These are phyloP conservation scores for Trichoderma sp. DNA, from an alignment of 2,329 filamentous ascomycete genomes.

Conservation along the genomic window DNA sequence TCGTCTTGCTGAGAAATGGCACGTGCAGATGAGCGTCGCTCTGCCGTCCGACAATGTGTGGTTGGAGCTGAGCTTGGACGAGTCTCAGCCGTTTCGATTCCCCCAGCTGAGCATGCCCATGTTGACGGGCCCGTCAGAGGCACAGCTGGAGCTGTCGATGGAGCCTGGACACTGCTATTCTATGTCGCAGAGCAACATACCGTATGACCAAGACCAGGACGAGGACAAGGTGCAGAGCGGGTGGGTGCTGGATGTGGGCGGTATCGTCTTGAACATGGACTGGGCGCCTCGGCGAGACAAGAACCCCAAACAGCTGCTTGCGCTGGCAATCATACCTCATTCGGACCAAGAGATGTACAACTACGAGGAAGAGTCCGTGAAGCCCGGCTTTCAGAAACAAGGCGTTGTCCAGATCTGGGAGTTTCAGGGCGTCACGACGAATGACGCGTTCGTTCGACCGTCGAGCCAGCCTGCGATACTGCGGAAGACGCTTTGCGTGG, in stretches of 20 bases:
- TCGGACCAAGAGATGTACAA: slow-evolving; percentile 51
- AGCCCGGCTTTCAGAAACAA: slow-evolving; percentile 44
- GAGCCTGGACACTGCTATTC: slow-evolving; percentile 35
- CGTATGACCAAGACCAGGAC: slow-evolving; percentile 35
- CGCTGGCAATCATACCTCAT: slow-evolving; percentile 54
- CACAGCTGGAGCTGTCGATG: slow-evolving; percentile 40
- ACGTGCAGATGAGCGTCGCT: slow-evolving; percentile 32
- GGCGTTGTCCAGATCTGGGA: slow-evolving; percentile 58
- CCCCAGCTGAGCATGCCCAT: slow-evolving; percentile 38
- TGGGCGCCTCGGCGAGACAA: slow-evolving; percentile 51
- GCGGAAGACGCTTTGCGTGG: slow-evolving; percentile 50
- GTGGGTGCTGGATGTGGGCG: slow-evolving; percentile 59
- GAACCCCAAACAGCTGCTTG: slow-evolving; percentile 51
- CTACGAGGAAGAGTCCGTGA: slow-evolving; percentile 44
- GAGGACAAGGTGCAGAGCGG: slow-evolving; percentile 42
- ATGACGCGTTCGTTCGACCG: slow-evolving; percentile 40
- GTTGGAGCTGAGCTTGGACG: slow-evolving; percentile 33
- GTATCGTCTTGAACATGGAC: slow-evolving; percentile 54
- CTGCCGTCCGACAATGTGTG: slow-evolving; percentile 29
- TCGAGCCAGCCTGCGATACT: slow-evolving; percentile 45
- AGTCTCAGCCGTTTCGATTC: slow-evolving; percentile 38
- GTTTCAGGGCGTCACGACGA: slow-evolving; percentile 42
- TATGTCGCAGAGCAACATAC: slow-evolving; percentile 38
- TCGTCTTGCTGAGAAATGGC: slow-evolving; percentile 40
- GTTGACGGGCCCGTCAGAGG: slow-evolving; percentile 39